A percentile compares a stretch with the other conserved stretches of the same genome.
Conservation (phyloP, 2,329 filamentous ascomycete species). For the Fusarium oligoseptatum region DNA sequence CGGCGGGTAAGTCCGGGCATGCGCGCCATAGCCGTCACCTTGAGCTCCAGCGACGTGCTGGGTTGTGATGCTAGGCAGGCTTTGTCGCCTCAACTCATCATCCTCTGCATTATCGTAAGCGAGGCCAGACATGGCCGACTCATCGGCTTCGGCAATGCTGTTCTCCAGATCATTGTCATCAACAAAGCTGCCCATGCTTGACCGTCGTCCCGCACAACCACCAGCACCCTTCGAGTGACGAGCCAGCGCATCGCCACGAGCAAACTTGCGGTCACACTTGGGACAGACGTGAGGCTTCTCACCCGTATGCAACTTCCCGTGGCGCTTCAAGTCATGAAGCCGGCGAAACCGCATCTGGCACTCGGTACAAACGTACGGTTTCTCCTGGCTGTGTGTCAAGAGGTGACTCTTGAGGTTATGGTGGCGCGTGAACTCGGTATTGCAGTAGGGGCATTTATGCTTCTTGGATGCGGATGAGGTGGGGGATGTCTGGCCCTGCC, state of each 20-base stretch:
- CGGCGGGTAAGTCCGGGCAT: slow-evolving; percentile 85
- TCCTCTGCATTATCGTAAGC: slow-evolving; percentile 71
- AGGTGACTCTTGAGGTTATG: slow-evolving; percentile 98
- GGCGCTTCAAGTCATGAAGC: slow-evolving; percentile 93
- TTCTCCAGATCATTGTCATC: slow-evolving; percentile 79
- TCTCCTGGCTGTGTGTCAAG: slow-evolving; percentile 97
- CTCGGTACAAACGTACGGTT: slow-evolving; percentile 94
- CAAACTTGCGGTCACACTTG: slow-evolving; percentile 95
- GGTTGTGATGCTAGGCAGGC: slow-evolving; percentile 81
- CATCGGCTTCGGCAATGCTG: slow-evolving; percentile 64
- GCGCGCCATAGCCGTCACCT: slow-evolving; percentile 65
- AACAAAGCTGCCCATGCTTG: slow-evolving; percentile 86
- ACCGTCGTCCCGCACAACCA: slow-evolving; percentile 90
- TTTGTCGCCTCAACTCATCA: slow-evolving; percentile 73
- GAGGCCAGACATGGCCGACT: slow-evolving; percentile 69
- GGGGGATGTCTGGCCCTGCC: slow-evolving; percentile 61
- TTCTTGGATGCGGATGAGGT: slow-evolving; percentile 79
- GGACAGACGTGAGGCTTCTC: slow-evolving; percentile 95
- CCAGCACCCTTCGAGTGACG: slow-evolving; percentile 96
- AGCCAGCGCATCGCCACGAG: slow-evolving; percentile 92
- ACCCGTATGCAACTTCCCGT: slow-evolving; percentile 96
- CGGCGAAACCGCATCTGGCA: slow-evolving; percentile 93
- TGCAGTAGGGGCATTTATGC: slow-evolving; percentile 96
- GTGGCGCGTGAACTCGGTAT: slow-evolving; percentile 95
- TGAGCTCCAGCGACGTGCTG: slow-evolving; percentile 72